Percentiles rank a stretch among this genome's conserved stretches.
These are phyloP conservation scores for Lathyrus tuberosus DNA, from an alignment of 306 rosid genomes.

Conservation along the genomic window DNA sequence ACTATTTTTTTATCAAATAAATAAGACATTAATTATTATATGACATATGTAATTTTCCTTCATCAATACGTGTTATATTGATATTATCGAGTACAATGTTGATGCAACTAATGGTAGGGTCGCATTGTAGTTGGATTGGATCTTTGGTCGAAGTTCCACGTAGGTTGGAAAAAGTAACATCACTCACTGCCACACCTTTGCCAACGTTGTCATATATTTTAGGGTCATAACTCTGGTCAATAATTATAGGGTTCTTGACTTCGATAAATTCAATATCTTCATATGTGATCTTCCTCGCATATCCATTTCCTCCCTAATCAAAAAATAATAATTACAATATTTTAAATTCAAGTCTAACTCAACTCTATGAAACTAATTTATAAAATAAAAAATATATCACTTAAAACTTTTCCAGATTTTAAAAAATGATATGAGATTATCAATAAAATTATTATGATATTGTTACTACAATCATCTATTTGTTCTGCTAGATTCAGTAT, in stretches of 20 bases:
- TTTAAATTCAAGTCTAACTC: neutral
- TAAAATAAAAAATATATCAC: neutral
- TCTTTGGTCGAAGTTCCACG: slow-evolving; percentile 40
- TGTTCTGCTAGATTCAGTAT: neutral
- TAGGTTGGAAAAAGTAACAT: slow-evolving; percentile 40
- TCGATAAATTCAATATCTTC: slow-evolving; percentile 40
- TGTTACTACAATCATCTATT: neutral
- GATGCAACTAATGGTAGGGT: slow-evolving; percentile 17
- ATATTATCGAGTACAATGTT: neutral
- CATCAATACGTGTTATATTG: neutral
- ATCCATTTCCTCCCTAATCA: slow-evolving; percentile 55
- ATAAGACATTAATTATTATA: too few relatives aligned
- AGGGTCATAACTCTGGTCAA: slow-evolving; percentile 41
- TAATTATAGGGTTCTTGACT: slow-evolving; percentile 44
- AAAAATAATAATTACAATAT: neutral
- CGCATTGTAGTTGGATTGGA: slow-evolving; percentile 43
- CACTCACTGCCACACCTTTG: slow-evolving; percentile 40
- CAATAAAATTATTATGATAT: neutral
- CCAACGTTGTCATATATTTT: fast-evolving
- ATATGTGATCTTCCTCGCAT: slow-evolving; percentile 51
- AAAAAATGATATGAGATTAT: neutral
- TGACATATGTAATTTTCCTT: neutral
- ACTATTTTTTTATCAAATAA: too few relatives aligned
- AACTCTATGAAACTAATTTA: neutral
- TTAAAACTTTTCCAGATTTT: too few relatives aligned